Conservation (phyloP, 169 alveolate species). For the Cryptosporidium meleagridis region DNA sequence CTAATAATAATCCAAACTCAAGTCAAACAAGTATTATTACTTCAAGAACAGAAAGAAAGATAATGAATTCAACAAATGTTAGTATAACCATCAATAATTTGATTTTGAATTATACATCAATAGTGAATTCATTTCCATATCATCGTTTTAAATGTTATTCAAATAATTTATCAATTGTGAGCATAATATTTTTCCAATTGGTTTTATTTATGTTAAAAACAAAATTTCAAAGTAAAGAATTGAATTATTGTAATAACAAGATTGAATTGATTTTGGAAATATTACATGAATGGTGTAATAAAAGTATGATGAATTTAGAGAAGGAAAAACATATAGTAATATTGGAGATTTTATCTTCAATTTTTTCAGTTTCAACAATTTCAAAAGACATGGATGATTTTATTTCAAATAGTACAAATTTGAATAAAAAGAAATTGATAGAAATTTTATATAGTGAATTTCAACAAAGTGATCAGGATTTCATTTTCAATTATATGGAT, state of each 20-base stretch:
- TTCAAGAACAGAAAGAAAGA: conserved; percentile 24
- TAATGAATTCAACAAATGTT: conserved; percentile 9
- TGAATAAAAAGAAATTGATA: conserved; percentile 17
- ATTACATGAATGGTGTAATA: conserved; percentile 35
- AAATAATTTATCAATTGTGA: conserved; percentile 20
- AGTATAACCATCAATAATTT: conserved; percentile 3
- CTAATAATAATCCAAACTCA: not conserved
- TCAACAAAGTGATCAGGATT: conserved; percentile 55
- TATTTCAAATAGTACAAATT: not conserved
- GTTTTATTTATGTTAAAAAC: not conserved
- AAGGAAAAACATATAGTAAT: conserved; percentile 41
- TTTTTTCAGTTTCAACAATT: conserved; percentile 28
- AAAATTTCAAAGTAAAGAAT: not conserved
- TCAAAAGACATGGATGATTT: conserved; percentile 17
- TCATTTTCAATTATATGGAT: conserved; percentile 54
- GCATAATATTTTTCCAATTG: conserved; percentile 31
- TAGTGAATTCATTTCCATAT: conserved; percentile 34
- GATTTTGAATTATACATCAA: not conserved
- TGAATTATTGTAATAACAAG: not conserved
- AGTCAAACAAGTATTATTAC: not conserved
- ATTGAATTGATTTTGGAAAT: not conserved
- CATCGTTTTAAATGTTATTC: conserved; percentile 45
- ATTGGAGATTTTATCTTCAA: conserved; percentile 9
- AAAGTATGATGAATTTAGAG: conserved; percentile 6
- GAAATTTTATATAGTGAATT: conserved; percentile 9